These are phyloP conservation scores for Tanacetum coccineum DNA, from an alignment of 129 eudicot species.

Conservation along the genomic window DNA sequence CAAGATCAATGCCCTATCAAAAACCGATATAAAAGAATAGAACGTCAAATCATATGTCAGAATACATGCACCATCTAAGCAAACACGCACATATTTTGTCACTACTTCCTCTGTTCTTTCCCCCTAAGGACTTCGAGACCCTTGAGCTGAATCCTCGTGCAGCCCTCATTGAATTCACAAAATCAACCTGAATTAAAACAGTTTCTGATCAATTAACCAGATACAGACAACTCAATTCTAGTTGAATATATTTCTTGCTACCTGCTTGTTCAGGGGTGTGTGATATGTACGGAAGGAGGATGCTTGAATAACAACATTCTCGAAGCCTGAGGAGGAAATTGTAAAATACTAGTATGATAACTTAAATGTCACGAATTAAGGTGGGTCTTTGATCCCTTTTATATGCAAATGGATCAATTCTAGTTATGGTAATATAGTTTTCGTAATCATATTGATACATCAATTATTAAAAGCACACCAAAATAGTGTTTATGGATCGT, in stretches of 20 bases:
- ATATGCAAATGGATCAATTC: not conserved
- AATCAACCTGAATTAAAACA: too few relatives aligned
- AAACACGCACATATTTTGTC: conserved; percentile 69
- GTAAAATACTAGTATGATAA: not conserved
- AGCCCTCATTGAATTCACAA: conserved; percentile 85
- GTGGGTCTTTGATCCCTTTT: not conserved
- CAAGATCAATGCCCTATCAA: conserved; percentile 82
- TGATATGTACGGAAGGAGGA: conserved; percentile 94
- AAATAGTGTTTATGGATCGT: not conserved
- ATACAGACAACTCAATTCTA: too few relatives aligned
- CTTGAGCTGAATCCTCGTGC: conserved; percentile 82
- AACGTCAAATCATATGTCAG: not conserved
- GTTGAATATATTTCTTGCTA: too few relatives aligned
- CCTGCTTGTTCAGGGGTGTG: conserved; percentile 94
- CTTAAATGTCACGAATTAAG: not conserved
- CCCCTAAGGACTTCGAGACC: conserved; percentile 77
- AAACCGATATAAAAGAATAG: not conserved
- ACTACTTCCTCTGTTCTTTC: conserved; percentile 97
- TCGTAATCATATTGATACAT: conserved; percentile 3
- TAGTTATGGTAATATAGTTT: not conserved
- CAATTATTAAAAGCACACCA: not conserved
- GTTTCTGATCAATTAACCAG: too few relatives aligned
- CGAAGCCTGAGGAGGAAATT: conserved; percentile 53
- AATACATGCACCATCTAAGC: conserved; percentile 10
- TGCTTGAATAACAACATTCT: conserved; percentile 72